Base-by-base conservation (phyloP, 2,329 filamentous ascomycete genomes). In the Cordyceps tenuipes region DNA sequence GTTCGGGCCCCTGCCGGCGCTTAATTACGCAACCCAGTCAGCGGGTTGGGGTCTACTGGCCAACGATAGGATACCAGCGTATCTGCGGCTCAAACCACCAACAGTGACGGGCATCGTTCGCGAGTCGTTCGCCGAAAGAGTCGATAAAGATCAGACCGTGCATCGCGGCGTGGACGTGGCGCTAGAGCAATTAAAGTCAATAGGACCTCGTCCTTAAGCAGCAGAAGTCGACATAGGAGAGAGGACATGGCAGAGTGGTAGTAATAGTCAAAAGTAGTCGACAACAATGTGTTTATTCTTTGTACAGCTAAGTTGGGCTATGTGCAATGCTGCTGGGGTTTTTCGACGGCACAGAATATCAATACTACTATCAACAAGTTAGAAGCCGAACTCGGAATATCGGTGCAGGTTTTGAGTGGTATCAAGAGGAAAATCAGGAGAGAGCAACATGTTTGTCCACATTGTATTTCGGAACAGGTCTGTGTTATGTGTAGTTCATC, bases 401-500 rank as follows among this genome's bases (percentile, higher is more conserved):
- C 2, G 2, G 23, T 48, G 47, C 47, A 52, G 36, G 56, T 44
- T n/a, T 53, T 44, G 23, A 8, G 34, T 53, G 36, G 31, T 13
- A 31, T 21, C 19, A 36, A 34, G 26, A 9, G 44, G 44, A 43
- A 46, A 8, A 29, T 68, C 67, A 70, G 69, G 70, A 67, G 66
- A 69, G 62, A 19, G 43, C 64, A 72, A 71, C 75, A 76, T 73
- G 70, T 72, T 73, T 72, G 67, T 78, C 75, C 72, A 75, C 76
- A 78, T 62, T 63, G 59, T 64, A 55, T 64, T 83, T 85, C 80
- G 79, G 82, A 83, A 84, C 82, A 85, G 82, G 82, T 85, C 82
- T 86, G 82, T 85, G 82, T 36, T 59, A 77, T 77, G 77, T 75
- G 75, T 71, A 70, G 78, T 75, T 83, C 80, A 83, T 84, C 82